phyloP scores from a whole-genome alignment of 768 basidiomycete species.

The Pulveroboletus sp. region DNA sequence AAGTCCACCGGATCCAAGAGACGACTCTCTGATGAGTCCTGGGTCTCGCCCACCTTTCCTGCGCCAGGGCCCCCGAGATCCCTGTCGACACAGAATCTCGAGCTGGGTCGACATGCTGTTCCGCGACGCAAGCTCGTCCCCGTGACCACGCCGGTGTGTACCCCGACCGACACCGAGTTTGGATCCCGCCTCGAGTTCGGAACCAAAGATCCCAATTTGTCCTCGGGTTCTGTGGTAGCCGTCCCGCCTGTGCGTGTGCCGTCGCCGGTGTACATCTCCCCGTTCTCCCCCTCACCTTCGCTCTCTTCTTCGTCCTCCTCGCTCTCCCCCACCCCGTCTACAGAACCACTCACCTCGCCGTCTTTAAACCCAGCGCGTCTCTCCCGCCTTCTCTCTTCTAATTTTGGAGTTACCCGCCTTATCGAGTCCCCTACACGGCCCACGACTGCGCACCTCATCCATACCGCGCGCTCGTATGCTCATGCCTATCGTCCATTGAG shows the following conservation, averaged over 20 bases:
- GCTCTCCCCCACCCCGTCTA: constrained; percentile 13
- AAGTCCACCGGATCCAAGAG: constrained; percentile 7
- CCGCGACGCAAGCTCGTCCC: constrained; percentile 14
- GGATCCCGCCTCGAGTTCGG: constrained; percentile 5
- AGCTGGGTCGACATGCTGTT: constrained; percentile 7
- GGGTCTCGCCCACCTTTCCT: constrained; percentile 19
- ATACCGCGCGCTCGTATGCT: constrained; percentile 14
- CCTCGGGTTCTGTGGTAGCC: background rate
- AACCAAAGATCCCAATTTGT: background rate
- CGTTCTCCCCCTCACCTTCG: constrained; percentile 18
- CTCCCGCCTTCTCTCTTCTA: constrained; percentile 22
- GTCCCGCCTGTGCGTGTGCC: constrained; percentile 21
- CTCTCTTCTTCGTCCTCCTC: constrained; percentile 7
- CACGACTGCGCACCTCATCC: constrained; percentile 16
- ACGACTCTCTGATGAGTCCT: constrained; percentile 25
- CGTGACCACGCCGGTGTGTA: constrained; percentile 15
- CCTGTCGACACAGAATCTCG: constrained; percentile 8
- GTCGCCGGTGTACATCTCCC: constrained; percentile 18
- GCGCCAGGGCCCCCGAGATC: constrained; percentile 3
- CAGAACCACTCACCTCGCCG: constrained; percentile 8
- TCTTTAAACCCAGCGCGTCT: constrained; percentile 8
- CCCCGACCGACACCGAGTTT: constrained; percentile 22
- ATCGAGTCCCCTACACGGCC: constrained; percentile 8
- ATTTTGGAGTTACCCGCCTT: constrained; percentile 8
- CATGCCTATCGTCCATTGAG: constrained; percentile 12